These are phyloP conservation scores for Fistulifera pelliculosa DNA, from an alignment of 108 stramenopile species.

Conservation along the genomic window DNA sequence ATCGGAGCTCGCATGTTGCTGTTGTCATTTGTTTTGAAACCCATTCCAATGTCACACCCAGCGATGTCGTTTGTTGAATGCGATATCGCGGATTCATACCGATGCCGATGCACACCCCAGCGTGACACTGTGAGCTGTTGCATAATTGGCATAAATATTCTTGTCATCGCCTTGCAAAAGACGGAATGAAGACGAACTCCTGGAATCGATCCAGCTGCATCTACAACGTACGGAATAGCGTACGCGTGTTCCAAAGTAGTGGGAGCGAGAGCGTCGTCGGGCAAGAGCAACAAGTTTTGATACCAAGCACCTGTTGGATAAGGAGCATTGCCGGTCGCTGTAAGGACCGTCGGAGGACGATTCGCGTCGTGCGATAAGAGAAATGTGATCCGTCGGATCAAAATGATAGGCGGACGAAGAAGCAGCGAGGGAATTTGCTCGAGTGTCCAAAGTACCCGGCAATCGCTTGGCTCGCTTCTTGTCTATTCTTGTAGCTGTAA, in stretches of 20 bases:
- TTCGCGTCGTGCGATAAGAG: too few relatives aligned
- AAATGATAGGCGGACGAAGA: too few relatives aligned
- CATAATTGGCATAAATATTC: constrained; percentile 46
- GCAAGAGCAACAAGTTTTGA: constrained; percentile 57
- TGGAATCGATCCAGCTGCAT: constrained; percentile 58
- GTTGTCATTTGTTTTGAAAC: constrained; percentile 4
- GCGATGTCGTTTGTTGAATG: constrained; percentile 29
- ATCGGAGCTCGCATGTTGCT: constrained; percentile 53
- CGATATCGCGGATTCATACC: constrained; percentile 17
- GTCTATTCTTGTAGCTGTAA: too few relatives aligned
- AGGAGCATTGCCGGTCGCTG: too few relatives aligned
- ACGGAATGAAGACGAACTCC: constrained; percentile 61
- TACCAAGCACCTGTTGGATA: constrained; percentile 82
- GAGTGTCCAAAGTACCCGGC: too few relatives aligned
- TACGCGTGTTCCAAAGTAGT: constrained; percentile 47
- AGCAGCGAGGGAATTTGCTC: too few relatives aligned
- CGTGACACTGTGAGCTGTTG: constrained; percentile 7
- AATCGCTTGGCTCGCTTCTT: too few relatives aligned
- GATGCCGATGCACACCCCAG: constrained; percentile 31
- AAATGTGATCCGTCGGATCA: too few relatives aligned
- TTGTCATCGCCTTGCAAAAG: constrained; percentile 33
- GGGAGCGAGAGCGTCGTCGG: constrained; percentile 27
- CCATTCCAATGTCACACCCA: constrained; percentile 66
- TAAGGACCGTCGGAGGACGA: too few relatives aligned
- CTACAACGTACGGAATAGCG: constrained; percentile 67